Evolutionary conservation across 257 asterid genomes (phyloP).

Genomic region (Solanum virginianum): DNA sequence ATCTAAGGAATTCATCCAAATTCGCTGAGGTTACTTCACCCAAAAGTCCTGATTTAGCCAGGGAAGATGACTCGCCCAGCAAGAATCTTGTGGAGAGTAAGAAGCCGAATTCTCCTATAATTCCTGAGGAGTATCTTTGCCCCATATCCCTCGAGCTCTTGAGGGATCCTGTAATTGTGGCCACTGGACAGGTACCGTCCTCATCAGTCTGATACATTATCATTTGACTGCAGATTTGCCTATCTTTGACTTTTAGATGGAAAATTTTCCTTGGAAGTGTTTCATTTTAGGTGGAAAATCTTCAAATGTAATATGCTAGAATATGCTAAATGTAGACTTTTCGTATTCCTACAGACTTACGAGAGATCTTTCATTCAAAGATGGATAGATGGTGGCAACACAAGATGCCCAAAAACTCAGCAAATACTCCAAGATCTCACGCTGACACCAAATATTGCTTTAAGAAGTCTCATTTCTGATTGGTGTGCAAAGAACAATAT

Average conservation of each 20-base stretch:
- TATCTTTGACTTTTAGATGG: background rate
- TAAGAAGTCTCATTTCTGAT: slow-evolving; percentile 69
- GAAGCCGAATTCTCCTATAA: slow-evolving; percentile 48
- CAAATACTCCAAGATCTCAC: slow-evolving; percentile 74
- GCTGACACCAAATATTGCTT: slow-evolving; percentile 72
- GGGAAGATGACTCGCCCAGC: slow-evolving; percentile 14
- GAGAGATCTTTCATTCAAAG: slow-evolving; percentile 92
- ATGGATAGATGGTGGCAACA: slow-evolving; percentile 94
- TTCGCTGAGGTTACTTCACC: slow-evolving; percentile 21
- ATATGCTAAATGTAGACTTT: background rate
- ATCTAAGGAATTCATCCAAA: slow-evolving; percentile 15
- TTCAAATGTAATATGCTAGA: background rate
- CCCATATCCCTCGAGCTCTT: slow-evolving; percentile 92
- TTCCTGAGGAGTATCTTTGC: slow-evolving; percentile 82
- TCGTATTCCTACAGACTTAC: slow-evolving; percentile 51
- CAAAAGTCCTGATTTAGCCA: slow-evolving; percentile 20
- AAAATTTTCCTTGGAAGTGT: background rate
- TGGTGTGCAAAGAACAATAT: slow-evolving; percentile 64
- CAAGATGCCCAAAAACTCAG: slow-evolving; percentile 92
- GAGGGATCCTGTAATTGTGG: slow-evolving; percentile 95
- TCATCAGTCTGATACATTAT: background rate
- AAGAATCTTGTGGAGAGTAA: slow-evolving; percentile 46
- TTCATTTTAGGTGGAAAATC: background rate
- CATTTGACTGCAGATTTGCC: background rate
- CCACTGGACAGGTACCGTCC: slow-evolving; percentile 51